phyloP scores from a whole-genome alignment of 2,329 filamentous ascomycete genomes.

The Rugonectria rugulosa region DNA sequence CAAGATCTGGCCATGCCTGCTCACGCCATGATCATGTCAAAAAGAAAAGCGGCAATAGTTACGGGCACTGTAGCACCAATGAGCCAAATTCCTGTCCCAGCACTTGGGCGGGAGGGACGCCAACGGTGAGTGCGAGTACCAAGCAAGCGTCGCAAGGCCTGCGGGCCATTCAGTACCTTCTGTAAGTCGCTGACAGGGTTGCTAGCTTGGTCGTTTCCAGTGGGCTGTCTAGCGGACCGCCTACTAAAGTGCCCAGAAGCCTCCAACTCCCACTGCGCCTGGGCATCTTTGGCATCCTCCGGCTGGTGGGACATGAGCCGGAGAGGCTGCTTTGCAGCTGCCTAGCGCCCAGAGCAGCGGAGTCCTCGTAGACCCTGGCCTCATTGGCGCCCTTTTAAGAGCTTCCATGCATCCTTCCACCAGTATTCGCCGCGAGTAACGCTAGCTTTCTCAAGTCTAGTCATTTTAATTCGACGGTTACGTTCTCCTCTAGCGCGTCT shows the following conservation, averaged over 20 bases:
- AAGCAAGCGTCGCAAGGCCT: background rate
- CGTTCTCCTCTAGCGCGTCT: slow-evolving; percentile 4
- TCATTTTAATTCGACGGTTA: background rate
- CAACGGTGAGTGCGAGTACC: background rate
- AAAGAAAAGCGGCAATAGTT: slow-evolving; percentile 26
- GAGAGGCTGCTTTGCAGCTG: slow-evolving; percentile 17
- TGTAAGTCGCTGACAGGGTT: background rate
- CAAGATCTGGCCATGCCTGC: slow-evolving; percentile 24
- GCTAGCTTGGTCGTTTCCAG: slow-evolving; percentile 7
- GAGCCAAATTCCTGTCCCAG: too few relatives aligned
- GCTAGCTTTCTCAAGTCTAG: slow-evolving; percentile 25
- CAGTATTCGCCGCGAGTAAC: slow-evolving; percentile 29
- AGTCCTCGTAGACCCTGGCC: slow-evolving; percentile 19
- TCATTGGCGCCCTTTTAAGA: slow-evolving; percentile 17
- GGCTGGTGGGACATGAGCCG: slow-evolving; percentile 1
- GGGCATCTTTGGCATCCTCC: too few relatives aligned
- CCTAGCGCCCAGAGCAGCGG: slow-evolving; percentile 25
- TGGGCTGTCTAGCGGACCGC: background rate
- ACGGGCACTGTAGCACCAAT: slow-evolving; percentile 21
- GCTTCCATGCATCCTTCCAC: slow-evolving; percentile 41
- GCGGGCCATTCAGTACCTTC: background rate
- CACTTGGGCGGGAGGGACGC: background rate
- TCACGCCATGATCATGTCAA: slow-evolving; percentile 36
- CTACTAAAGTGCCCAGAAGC: too few relatives aligned
- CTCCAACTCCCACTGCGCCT: too few relatives aligned